These are phyloP conservation scores for Exophiala xenobiotica DNA, from an alignment of 2,329 filamentous ascomycete genomes.

Conservation along the genomic window DNA sequence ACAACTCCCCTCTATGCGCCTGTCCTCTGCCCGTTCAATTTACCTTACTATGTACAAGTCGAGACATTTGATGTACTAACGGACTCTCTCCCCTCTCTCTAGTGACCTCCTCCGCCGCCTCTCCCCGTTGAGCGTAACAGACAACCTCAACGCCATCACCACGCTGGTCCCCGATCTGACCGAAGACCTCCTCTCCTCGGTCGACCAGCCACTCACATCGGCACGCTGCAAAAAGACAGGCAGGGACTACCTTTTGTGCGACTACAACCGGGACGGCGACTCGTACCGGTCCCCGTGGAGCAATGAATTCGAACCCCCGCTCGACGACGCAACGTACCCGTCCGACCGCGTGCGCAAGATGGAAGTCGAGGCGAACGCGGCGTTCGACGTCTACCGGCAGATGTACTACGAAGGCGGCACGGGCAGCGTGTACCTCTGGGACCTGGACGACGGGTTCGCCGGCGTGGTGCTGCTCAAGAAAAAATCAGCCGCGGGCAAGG, in stretches of 20 bases:
- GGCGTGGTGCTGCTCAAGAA: conserved; percentile 96
- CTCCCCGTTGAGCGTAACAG: conserved; percentile 86
- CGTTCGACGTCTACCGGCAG: conserved; percentile 94
- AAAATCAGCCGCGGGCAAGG: too few species aligned
- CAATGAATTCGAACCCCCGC: conserved; percentile 93
- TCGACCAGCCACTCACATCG: conserved; percentile 89
- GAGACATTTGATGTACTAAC: too few species aligned
- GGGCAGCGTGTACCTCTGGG: conserved; percentile 97
- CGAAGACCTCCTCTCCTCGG: conserved; percentile 95
- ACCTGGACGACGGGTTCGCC: conserved; percentile 94
- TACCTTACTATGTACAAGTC: too few species aligned
- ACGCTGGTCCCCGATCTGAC: conserved; percentile 84
- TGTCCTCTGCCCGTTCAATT: neutral
- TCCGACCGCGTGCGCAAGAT: conserved; percentile 89
- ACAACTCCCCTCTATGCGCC: neutral
- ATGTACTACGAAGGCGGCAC: conserved; percentile 86
- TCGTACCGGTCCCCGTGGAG: conserved; percentile 98
- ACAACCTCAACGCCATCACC: conserved; percentile 87
- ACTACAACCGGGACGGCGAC: conserved; percentile 99
- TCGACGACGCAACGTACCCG: conserved; percentile 83
- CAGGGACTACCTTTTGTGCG: conserved; percentile 95
- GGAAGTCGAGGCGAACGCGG: conserved; percentile 91
- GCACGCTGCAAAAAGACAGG: conserved; percentile 83
- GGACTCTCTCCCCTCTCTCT: conserved; percentile 30
- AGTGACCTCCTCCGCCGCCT: conserved; percentile 98